Base-by-base conservation (phyloP, 1,139 yeast genomes). In the Kodamaea sp. region DNA sequence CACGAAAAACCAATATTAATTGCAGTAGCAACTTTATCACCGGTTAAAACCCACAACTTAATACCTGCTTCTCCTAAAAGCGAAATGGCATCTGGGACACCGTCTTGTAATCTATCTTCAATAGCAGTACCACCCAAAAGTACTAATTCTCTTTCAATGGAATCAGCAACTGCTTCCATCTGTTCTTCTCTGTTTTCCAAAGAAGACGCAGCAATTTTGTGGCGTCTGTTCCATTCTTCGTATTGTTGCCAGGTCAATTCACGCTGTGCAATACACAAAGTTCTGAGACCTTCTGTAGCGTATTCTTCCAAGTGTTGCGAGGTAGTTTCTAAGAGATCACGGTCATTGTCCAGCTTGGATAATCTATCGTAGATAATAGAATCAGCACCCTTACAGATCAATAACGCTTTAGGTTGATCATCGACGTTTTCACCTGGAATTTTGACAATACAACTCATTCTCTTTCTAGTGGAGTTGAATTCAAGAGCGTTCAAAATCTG, bases 371-470 rank as follows among this genome's bases (percentile, higher is more conserved):
- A 71, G 26, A 71, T 71, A 22, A 70, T 61, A 4, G 74, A 67
- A 48, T 71, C 77, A 0, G 77, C 77, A 36, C 77, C 77, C 49
- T 71, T 71, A 54, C 76, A 70, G 30, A 70, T 61, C 38, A 70
- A 59, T 22, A 70, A 55, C 1, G 71, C 73, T 33, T 56, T 68
- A 7, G 52, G 61, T 44, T 63, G 66, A 13, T 54, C 70, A 12
- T 54, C 50, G 15, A 55, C 58, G 10, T 45, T 45, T 18, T 52
- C 57, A 22, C 62, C 59, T 6, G 80, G 79, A 3, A 66, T 57
- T 76, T 85, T 70, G 27, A 90, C 76, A 46, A 92, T 86, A 10
- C 92, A 89, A 70, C 96, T 87, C 97, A 90, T 92, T 69, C 97
- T 64, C 51, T 70, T 70, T 50, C 76, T 62, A 2, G 76, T 70